Percentiles rank a stretch among this genome's conserved stretches.
Conservation (phyloP, 345 rosid genomes). For the Camelina neglecta region DNA sequence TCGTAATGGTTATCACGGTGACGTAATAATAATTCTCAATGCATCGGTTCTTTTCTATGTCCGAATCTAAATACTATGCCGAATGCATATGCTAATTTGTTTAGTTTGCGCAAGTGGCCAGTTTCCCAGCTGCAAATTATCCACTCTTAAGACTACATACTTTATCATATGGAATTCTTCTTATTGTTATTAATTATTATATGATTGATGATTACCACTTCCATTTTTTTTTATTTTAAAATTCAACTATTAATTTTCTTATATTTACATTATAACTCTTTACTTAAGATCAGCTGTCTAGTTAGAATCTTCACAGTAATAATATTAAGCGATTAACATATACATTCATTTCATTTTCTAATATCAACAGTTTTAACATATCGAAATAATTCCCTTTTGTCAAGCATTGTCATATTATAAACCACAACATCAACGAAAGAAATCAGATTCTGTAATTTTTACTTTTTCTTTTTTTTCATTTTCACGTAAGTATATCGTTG, state of each 20-base stretch:
- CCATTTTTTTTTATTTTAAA: neutral
- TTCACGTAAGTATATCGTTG: conserved; percentile 6
- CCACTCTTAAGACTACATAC: neutral
- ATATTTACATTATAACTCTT: neutral
- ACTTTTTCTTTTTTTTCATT: neutral
- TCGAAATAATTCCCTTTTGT: neutral
- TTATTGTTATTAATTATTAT: no score
- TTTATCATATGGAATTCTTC: neutral
- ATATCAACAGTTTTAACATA: neutral
- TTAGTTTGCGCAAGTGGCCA: conserved; percentile 18
- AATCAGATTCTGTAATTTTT: conserved; percentile 21
- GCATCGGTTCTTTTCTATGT: neutral
- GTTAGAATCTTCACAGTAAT: neutral
- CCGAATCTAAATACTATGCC: neutral
- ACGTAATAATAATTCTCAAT: no score
- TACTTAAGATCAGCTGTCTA: neutral
- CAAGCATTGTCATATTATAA: neutral
- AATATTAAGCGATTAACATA: neutral
- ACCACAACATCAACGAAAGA: conserved; percentile 26
- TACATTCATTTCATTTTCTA: neutral
- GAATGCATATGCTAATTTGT: conserved; percentile 9
- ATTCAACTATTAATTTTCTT: neutral
- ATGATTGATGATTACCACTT: neutral
- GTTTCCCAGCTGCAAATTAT: neutral
- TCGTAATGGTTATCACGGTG: neutral